These are phyloP conservation scores for Aspergillus nanangensis DNA, from an alignment of 495 filamentous ascomycete species.

Conservation along the genomic window DNA sequence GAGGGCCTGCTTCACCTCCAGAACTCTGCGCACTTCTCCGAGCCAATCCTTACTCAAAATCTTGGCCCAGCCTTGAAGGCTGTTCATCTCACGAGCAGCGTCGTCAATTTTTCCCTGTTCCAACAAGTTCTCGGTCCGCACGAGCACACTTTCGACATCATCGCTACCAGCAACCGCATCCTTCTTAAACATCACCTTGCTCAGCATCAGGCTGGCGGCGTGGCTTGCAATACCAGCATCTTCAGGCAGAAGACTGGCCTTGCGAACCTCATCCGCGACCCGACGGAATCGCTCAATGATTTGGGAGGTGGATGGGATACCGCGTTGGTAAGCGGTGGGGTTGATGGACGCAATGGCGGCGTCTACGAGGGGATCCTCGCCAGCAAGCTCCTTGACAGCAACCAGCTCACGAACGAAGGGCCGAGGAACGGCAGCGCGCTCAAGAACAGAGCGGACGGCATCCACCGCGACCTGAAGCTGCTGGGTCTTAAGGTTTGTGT, in stretches of 20 bases:
- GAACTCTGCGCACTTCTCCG: constrained; percentile 75
- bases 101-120: constrained; percentile 90
- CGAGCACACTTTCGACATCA: constrained; percentile 91
- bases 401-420: constrained; percentile 90
- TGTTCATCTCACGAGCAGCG: constrained; percentile 93
- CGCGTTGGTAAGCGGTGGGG: constrained; percentile 87
- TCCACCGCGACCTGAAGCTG: constrained; percentile 93
- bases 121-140: constrained; percentile 78
- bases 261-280: constrained; percentile 89
- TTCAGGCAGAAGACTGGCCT: constrained; percentile 85
- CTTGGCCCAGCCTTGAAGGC: constrained; percentile 87
- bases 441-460: constrained; percentile 77
- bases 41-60: constrained; percentile 91
- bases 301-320: constrained; percentile 74
- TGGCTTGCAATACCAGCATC: constrained; percentile 92
- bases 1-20: constrained; percentile 93
- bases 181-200: constrained; percentile 92
- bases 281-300: constrained; percentile 94
- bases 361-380: constrained; percentile 74
- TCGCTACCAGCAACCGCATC: constrained; percentile 78
- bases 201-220: constrained; percentile 79
- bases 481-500: constrained; percentile 86
- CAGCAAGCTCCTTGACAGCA: constrained; percentile 86
- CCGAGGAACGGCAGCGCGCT: constrained; percentile 64
- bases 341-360: constrained; percentile 94